Evolutionary conservation across 2,329 filamentous ascomycete genomes (phyloP).

Genomic region (Aureobasidium musti): DNA sequence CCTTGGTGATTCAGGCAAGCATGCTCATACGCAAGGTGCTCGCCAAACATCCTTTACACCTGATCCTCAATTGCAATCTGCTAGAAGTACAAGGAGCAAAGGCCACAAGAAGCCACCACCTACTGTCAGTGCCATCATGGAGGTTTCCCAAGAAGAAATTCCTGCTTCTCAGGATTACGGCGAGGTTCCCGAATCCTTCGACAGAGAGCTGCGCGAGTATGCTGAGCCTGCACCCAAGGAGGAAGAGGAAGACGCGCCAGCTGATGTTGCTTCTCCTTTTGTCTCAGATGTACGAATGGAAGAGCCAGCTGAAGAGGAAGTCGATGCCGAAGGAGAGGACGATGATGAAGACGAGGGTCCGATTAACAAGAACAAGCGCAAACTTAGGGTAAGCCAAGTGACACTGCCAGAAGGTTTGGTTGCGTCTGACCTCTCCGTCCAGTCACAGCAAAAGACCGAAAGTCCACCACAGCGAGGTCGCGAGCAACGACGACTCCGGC

Average conservation of each 20-base stretch:
- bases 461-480: slow-evolving; percentile 38
- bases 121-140: slow-evolving; percentile 51
- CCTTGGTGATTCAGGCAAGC: slow-evolving; percentile 60
- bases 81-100: slow-evolving; percentile 50
- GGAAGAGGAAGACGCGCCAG: background rate
- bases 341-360: slow-evolving; percentile 47
- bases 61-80: slow-evolving; percentile 42
- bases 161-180: slow-evolving; percentile 41
- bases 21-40: slow-evolving; percentile 55
- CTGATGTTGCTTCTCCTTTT: slow-evolving; percentile 17
- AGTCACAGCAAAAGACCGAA: slow-evolving; percentile 35
- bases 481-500: slow-evolving; percentile 46
- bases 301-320: slow-evolving; percentile 34
- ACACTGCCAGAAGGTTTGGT: slow-evolving; percentile 19
- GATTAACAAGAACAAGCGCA: slow-evolving; percentile 41
- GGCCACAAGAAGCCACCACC: slow-evolving; percentile 50
- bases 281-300: slow-evolving; percentile 30
- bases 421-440: slow-evolving; percentile 37
- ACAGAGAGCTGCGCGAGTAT: slow-evolving; percentile 9
- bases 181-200: slow-evolving; percentile 31
- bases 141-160: slow-evolving; percentile 54
- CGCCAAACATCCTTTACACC: slow-evolving; percentile 54
- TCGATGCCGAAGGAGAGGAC: slow-evolving; percentile 39
- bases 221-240: slow-evolving; percentile 15
- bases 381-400: slow-evolving; percentile 34